Conservation (phyloP, 202 grass and related monocot genomes). For the Eragrostis tef region DNA sequence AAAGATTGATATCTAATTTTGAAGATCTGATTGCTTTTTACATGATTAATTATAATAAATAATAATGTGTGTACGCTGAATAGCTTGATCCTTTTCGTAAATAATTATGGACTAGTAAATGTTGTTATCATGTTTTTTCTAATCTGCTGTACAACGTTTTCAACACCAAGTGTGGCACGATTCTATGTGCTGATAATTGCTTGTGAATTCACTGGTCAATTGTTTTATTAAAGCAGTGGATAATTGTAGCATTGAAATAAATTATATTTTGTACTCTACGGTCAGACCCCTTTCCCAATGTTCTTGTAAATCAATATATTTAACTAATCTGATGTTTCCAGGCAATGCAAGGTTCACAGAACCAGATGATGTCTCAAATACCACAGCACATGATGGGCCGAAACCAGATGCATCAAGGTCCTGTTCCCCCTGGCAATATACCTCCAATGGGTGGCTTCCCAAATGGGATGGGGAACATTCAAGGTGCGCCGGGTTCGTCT, state of each 20-base stretch:
- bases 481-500: slow-evolving; percentile 61
- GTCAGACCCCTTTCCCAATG: not conserved
- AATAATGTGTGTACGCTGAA: not conserved
- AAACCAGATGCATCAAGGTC: slow-evolving; percentile 72
- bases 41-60: not conserved
- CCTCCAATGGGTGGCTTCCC: slow-evolving; percentile 75
- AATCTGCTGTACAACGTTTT: not conserved
- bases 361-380: slow-evolving; percentile 82
- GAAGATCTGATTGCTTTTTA: not conserved
- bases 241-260: slow-evolving; percentile 6
- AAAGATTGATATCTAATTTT: not conserved
- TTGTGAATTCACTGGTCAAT: not conserved
- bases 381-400: slow-evolving; percentile 75
- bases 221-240: slow-evolving; percentile 3
- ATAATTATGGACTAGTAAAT: not conserved
- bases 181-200: not conserved
- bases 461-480: slow-evolving; percentile 79
- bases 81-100: not conserved
- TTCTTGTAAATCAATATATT: not conserved
- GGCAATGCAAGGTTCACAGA: slow-evolving; percentile 81
- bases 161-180: slow-evolving; percentile 1
- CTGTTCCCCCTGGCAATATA: slow-evolving; percentile 56
- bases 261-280: slow-evolving; percentile 19
- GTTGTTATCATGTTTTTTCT: not conserved
- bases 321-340: slow-evolving; percentile 47